Percentiles rank a stretch among this genome's conserved stretches.
Conservation (phyloP, 495 filamentous ascomycete species). For the Glarea lozoyensis region DNA sequence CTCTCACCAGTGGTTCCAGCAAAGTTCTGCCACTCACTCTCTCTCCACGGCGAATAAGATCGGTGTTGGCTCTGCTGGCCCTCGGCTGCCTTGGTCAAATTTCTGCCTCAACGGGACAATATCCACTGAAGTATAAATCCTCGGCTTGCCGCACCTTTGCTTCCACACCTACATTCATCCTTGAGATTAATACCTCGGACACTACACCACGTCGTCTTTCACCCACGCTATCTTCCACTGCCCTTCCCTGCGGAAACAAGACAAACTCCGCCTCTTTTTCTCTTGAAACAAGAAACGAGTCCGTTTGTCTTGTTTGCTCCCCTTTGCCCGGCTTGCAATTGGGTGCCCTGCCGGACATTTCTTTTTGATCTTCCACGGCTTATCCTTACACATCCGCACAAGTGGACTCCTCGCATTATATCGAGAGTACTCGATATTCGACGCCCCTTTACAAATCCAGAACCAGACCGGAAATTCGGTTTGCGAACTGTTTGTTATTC, state of each 20-base stretch:
- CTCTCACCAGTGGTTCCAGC: too few species aligned
- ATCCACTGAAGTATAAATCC: conserved; percentile 17
- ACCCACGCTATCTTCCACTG: conserved; percentile 3
- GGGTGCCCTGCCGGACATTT: conserved; percentile 13
- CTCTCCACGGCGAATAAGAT: not conserved
- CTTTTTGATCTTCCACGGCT: conserved; percentile 1
- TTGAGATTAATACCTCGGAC: conserved; percentile 3
- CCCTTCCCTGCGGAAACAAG: conserved; percentile 14
- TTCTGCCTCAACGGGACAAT: not conserved
- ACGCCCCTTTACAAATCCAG: conserved; percentile 14
- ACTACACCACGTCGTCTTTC: conserved; percentile 2
- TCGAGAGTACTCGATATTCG: conserved; percentile 12
- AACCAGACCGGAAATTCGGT: conserved; percentile 8
- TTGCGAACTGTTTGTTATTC: conserved; percentile 18
- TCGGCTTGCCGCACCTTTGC: conserved; percentile 17
- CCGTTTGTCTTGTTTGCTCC: conserved; percentile 7
- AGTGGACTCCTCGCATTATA: not conserved
- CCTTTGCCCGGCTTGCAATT: conserved; percentile 9
- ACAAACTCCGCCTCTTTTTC: conserved; percentile 8
- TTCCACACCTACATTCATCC: conserved; percentile 7
- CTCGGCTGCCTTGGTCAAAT: not conserved
- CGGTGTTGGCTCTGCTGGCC: not conserved
- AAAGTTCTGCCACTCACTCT: too few species aligned
- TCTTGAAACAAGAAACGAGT: conserved; percentile 9
- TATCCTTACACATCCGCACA: conserved; percentile 11